These are phyloP conservation scores for Phialophora expanda DNA, from an alignment of 2,329 filamentous ascomycete genomes.

Conservation along the genomic window DNA sequence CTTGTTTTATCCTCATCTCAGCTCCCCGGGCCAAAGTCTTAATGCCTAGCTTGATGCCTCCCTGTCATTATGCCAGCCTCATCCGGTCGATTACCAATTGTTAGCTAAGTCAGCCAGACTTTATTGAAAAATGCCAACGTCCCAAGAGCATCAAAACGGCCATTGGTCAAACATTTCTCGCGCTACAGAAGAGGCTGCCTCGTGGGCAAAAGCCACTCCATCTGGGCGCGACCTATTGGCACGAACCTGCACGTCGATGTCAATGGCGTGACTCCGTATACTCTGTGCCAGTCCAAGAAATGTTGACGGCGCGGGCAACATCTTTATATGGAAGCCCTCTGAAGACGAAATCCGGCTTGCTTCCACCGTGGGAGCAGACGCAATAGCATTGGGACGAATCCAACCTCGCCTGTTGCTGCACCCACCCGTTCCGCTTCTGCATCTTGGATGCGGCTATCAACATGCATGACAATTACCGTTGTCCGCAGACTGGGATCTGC, in stretches of 20 bases:
- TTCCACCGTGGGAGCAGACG: not conserved
- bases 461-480: conserved; percentile 30
- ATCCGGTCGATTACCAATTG: conserved; percentile 15
- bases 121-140: not conserved
- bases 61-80: conserved; percentile 24
- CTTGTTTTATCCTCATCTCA: conserved; percentile 21
- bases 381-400: not conserved
- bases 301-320: conserved; percentile 11
- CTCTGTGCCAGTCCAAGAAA: conserved; percentile 5
- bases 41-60: not conserved
- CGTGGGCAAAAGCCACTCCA: not conserved
- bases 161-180: not conserved
- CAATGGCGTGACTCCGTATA: conserved; percentile 11
- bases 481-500: conserved; percentile 4
- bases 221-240: not conserved
- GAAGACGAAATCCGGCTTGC: not conserved
- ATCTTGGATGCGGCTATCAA: conserved; percentile 16
- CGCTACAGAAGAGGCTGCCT: not conserved
- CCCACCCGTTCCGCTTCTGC: conserved; percentile 11
- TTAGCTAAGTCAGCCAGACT: not conserved
- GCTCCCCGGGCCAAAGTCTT: conserved; percentile 8
- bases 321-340: conserved; percentile 10
- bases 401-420: conserved; percentile 23
- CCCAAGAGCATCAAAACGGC: not conserved
- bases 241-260: conserved; percentile 13